These are phyloP conservation scores for Aegilops sharonensis DNA, from an alignment of 176 grass and related monocot genomes.

Conservation along the genomic window DNA sequence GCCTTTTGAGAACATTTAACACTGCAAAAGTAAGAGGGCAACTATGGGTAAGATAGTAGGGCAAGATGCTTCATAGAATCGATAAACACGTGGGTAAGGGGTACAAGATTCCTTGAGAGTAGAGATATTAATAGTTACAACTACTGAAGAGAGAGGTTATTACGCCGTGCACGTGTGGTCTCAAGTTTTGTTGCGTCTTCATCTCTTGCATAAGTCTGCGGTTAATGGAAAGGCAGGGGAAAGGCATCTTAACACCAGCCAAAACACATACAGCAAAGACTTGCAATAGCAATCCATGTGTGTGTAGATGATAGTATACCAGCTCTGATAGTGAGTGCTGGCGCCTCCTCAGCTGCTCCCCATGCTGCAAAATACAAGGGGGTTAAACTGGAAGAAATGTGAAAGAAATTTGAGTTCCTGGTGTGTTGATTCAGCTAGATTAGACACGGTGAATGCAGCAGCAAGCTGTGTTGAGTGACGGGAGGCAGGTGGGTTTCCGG, in stretches of 20 bases:
- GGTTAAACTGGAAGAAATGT: not conserved
- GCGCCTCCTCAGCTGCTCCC: conserved; percentile 44
- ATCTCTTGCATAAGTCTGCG: conserved; percentile 58
- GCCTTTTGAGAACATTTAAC: conserved; percentile 52
- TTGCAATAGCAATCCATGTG: not conserved
- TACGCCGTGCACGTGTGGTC: conserved; percentile 58
- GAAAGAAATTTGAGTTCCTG: not conserved
- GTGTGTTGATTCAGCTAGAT: not conserved
- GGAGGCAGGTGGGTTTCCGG: not conserved
- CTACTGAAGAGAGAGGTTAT: not conserved
- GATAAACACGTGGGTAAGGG: not conserved
- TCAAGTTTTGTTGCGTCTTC: conserved; percentile 63
- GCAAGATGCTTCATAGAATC: too few relatives aligned
- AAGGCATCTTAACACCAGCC: not conserved
- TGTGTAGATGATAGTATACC: conserved; percentile 3
- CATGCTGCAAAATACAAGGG: conserved; percentile 37
- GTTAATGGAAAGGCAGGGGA: not conserved
- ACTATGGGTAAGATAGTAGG: too few relatives aligned
- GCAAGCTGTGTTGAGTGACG: too few relatives aligned
- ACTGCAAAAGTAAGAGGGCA: conserved; percentile 50
- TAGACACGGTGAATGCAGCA: too few relatives aligned
- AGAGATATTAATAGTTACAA: not conserved
- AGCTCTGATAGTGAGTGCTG: conserved; percentile 45
- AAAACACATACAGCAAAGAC: not conserved
- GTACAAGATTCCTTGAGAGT: not conserved